A percentile compares a stretch with the other conserved stretches of the same genome.
phyloP scores from a whole-genome alignment of 768 basidiomycete genomes.

The Hygrophorus pudorinus region DNA sequence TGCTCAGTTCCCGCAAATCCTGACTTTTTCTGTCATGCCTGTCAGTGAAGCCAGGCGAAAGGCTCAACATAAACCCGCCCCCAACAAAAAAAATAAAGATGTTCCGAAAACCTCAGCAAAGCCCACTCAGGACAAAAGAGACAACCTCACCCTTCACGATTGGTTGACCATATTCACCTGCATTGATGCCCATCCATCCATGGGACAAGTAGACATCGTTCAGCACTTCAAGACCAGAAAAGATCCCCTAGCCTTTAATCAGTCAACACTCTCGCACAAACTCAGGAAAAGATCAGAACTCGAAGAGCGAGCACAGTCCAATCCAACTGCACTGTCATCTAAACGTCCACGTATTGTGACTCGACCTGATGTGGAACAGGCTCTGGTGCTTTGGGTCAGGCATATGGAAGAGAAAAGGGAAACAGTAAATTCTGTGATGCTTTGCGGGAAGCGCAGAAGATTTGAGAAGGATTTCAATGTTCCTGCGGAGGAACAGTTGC shows the following conservation, averaged over 20 bases:
- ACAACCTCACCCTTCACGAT: too few species aligned
- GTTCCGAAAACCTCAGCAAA: slow-evolving; percentile 9
- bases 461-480: slow-evolving; percentile 20
- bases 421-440: slow-evolving; percentile 14
- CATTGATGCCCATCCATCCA: slow-evolving; percentile 11
- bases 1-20: not conserved
- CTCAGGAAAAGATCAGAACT: slow-evolving; percentile 7
- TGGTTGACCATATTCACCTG: slow-evolving; percentile 14
- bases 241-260: slow-evolving; percentile 15
- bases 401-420: slow-evolving; percentile 18
- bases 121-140: not conserved
- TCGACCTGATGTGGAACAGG: slow-evolving; percentile 24
- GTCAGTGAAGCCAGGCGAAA: not conserved
- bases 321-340: slow-evolving; percentile 19
- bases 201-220: slow-evolving; percentile 14
- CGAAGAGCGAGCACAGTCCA: slow-evolving; percentile 4
- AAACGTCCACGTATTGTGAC: slow-evolving; percentile 22
- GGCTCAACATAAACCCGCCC: not conserved
- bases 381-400: slow-evolving; percentile 25
- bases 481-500: slow-evolving; percentile 15
- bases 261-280: slow-evolving; percentile 17
- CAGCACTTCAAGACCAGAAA: slow-evolving; percentile 8
- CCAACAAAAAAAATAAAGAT: slow-evolving; percentile 1
- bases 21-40: slow-evolving; percentile 5
- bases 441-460: slow-evolving; percentile 18